Evolutionary conservation across 805 yeast species (phyloP).

Genomic region (Saturnispora kantuleensis): DNA sequence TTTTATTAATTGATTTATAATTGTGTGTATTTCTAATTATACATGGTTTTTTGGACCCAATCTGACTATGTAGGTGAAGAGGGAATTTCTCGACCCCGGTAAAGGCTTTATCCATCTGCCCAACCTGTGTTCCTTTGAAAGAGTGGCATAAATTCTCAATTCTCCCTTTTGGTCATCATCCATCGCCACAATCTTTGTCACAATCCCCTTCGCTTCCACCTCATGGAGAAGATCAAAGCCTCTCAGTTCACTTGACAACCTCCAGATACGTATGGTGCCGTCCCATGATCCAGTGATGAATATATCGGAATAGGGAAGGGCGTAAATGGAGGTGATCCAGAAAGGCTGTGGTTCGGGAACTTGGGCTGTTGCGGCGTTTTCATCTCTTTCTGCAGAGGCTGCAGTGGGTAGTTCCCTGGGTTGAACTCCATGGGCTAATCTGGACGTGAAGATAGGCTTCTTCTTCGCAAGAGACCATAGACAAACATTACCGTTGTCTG

Average conservation of each 20-base stretch:
- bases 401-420: constrained; percentile 35
- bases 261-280: constrained; percentile 75
- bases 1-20: too few species aligned
- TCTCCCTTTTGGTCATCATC: constrained; percentile 45
- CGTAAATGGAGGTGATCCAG: constrained; percentile 73
- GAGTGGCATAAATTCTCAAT: constrained; percentile 50
- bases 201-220: constrained; percentile 58
- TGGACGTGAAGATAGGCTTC: constrained; percentile 64
- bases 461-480: constrained; percentile 88
- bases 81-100: constrained; percentile 64
- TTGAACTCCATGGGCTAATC: constrained; percentile 69
- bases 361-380: constrained; percentile 32
- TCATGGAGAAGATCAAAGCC: constrained; percentile 48
- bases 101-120: constrained; percentile 75
- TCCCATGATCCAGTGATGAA: constrained; percentile 86
- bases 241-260: constrained; percentile 53
- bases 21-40: too few species aligned
- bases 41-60: constrained; percentile 4
- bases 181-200: constrained; percentile 47
- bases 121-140: constrained; percentile 76
- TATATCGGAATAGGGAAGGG: constrained; percentile 76
- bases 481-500: constrained; percentile 86
- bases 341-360: constrained; percentile 71
- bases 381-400: constrained; percentile 42
- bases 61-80: constrained; percentile 44